A percentile compares a stretch with the other conserved stretches of the same genome.
Evolutionary conservation across 2,329 filamentous ascomycete genomes (phyloP).

Genomic region (Cladosporium oxysporum): DNA sequence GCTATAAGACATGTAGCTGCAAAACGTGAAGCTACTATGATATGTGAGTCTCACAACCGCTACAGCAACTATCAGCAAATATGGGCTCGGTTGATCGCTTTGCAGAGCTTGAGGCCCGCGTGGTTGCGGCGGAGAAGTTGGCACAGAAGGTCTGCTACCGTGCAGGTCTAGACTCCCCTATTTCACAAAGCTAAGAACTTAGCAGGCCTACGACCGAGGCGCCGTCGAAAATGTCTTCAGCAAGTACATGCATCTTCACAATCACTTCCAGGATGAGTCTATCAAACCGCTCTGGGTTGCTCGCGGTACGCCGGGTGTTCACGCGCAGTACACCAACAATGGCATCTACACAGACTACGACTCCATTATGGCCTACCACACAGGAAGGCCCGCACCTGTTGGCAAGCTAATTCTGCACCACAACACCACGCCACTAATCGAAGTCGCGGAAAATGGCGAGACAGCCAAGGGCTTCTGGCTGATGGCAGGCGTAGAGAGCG

Average conservation of each 20-base stretch:
- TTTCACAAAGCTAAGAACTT: background rate
- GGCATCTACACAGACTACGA: background rate
- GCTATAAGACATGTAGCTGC: background rate
- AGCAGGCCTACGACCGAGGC: background rate
- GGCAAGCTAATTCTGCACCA: background rate
- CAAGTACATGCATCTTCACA: conserved; percentile 1
- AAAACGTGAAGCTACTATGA: background rate
- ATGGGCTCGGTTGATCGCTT: background rate
- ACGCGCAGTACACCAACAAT: background rate
- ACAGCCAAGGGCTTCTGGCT: background rate
- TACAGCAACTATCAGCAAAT: background rate
- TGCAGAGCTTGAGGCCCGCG: background rate
- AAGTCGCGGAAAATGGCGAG: background rate
- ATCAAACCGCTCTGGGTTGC: background rate
- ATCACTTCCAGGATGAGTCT: background rate
- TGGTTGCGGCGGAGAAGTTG: background rate
- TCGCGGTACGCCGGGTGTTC: background rate
- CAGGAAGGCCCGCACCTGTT: background rate
- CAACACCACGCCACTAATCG: background rate
- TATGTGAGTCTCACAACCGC: background rate
- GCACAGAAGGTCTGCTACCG: background rate
- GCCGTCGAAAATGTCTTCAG: conserved; percentile 1
- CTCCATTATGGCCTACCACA: conserved; percentile 1
- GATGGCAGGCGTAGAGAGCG: background rate
- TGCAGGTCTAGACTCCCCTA: background rate